Base-by-base conservation (phyloP, 2,329 filamentous ascomycete genomes). In the Fusarium irregulare region DNA sequence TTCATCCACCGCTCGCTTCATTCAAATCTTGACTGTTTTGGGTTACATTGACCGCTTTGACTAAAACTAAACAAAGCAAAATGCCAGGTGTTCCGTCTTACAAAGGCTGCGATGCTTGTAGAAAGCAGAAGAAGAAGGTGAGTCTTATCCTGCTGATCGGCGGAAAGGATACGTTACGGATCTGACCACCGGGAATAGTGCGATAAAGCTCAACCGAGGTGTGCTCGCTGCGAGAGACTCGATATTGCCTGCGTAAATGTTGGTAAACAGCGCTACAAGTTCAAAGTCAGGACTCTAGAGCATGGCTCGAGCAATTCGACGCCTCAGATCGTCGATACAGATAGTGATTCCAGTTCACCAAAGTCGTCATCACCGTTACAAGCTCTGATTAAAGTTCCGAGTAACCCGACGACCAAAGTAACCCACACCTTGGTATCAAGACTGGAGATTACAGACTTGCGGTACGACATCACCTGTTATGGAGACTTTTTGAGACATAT, bases 41-140 rank as follows among this genome's bases (percentile, higher is more conserved):
- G 73, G 74, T 50, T 56, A 69, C 48, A 75, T 64, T 55, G 18
- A 37, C 70, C 74, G 73, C 64, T 72, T 48, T 48, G 41, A 44
- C 10, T 18, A 7, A 14, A 21, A 21, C 3, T 60, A 49, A 4
- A n/a, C 4, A 23, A 23, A 23, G 6, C 4, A 62, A 40, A 4
- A 86, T 87, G 85, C 83, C 84, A 0, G 85, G 85, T 25, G 85
- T 87, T 20, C 85, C 85, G 23, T 82, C 83, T 11, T 81, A 83
- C 53, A 81, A 82, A 60, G 85, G 83, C 34, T 87, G 85, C 66
- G 83, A 86, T 59, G 83, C 79, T 16, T 87, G 84, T 69, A 81
- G 84, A 34, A 83, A 80, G 66, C 82, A 85, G 66, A 86, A 86
- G 80, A 86, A 87, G 75, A 86, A 86, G 81, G 85, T 84, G 74